Evolutionary conservation across 2,329 filamentous ascomycete genomes (phyloP).

Genomic region (Herpotrichia juniperi): DNA sequence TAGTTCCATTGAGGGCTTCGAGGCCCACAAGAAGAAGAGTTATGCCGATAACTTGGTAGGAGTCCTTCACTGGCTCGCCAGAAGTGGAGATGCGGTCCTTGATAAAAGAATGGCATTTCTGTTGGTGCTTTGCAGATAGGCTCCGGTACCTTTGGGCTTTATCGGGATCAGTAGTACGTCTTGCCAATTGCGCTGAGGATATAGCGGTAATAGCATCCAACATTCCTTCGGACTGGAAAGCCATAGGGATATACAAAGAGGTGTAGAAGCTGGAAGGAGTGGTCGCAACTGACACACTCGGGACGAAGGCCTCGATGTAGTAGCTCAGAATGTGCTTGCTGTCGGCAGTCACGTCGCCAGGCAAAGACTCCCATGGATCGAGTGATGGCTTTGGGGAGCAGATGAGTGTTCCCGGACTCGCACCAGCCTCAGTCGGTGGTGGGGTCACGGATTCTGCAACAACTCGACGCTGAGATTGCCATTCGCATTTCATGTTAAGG

Average conservation of each 20-base stretch:
- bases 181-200: conserved; percentile 41
- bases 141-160: conserved; percentile 35
- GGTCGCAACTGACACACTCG: conserved; percentile 42
- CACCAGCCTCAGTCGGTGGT: not conserved
- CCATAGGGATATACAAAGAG: conserved; percentile 44
- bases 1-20: conserved; percentile 42
- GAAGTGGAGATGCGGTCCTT: conserved; percentile 33
- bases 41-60: conserved; percentile 41
- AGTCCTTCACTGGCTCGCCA: conserved; percentile 32
- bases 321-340: conserved; percentile 40
- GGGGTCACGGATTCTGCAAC: conserved; percentile 12
- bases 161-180: conserved; percentile 30
- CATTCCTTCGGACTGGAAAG: conserved; percentile 41
- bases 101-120: conserved; percentile 40
- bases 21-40: conserved; percentile 42
- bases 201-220: conserved; percentile 43
- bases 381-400: conserved; percentile 26
- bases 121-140: conserved; percentile 38
- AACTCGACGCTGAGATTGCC: conserved; percentile 38
- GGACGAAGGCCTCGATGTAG: conserved; percentile 43
- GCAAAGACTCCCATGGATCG: conserved; percentile 38
- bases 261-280: conserved; percentile 45
- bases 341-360: conserved; percentile 29
- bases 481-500: conserved; percentile 43
- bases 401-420: not conserved